Percentiles rank a stretch among this genome's conserved stretches.
phyloP scores from a whole-genome alignment of 2,329 filamentous ascomycete species.

The Xylaria polymorpha region DNA sequence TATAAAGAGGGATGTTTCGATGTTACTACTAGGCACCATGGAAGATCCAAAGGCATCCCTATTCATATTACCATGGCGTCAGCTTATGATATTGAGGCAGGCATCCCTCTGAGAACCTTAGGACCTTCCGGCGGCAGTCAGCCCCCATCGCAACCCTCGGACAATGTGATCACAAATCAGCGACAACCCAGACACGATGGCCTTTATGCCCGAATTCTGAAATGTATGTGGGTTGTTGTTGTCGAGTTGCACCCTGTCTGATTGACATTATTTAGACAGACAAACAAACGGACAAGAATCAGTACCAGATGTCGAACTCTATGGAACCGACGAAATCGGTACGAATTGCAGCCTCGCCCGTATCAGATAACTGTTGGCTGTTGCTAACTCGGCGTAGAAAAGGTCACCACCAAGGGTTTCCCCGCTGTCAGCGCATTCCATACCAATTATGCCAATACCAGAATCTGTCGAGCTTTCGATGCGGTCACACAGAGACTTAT shows the following conservation, averaged over 20 bases:
- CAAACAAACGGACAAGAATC: constrained; percentile 1
- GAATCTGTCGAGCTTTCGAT: constrained; percentile 20
- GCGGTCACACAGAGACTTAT: constrained; percentile 1
- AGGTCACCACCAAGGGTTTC: constrained; percentile 15
- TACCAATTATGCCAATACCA: constrained; percentile 15
- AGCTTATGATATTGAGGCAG: constrained; percentile 17
- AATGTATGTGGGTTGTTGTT: not conserved
- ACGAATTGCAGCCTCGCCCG: not conserved
- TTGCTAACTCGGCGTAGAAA: constrained; percentile 4
- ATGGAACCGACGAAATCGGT: constrained; percentile 22
- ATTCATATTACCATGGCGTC: constrained; percentile 11
- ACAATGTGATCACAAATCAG: not conserved
- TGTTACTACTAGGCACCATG: not conserved
- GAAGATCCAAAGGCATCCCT: not conserved
- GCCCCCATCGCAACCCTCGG: not conserved
- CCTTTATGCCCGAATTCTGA: constrained; percentile 21
- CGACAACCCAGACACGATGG: constrained; percentile 11
- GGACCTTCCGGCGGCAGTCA: not conserved
- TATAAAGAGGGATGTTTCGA: constrained; percentile 2
- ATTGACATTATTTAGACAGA: constrained; percentile 13
- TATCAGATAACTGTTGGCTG: not conserved
- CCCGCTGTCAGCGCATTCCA: constrained; percentile 25
- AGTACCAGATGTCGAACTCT: constrained; percentile 15
- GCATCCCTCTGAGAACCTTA: not conserved
- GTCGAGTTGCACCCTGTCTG: not conserved